Evolutionary conservation across 208 protist genomes (phyloP).

Genomic region (Acanthamoeba polyphaga): DNA sequence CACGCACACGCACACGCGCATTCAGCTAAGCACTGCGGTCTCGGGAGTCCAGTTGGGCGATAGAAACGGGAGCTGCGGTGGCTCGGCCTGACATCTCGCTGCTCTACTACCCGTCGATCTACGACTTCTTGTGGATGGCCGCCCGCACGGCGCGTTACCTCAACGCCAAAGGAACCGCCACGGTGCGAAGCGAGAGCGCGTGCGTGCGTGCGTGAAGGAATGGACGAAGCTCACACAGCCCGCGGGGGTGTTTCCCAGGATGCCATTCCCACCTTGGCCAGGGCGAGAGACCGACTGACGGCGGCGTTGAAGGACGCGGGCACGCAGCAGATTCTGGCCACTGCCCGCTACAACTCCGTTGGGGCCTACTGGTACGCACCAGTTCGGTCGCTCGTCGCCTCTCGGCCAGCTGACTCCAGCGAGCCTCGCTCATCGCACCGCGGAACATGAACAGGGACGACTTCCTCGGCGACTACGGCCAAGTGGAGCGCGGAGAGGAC

Average conservation of each 20-base stretch:
- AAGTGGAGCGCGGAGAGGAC: slow-evolving; percentile 17
- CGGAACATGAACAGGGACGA: slow-evolving; percentile 62
- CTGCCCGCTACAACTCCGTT: background rate
- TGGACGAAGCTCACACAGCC: background rate
- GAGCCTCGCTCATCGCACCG: background rate
- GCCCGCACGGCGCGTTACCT: slow-evolving; percentile 15
- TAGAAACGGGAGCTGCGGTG: background rate
- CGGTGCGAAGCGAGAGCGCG: background rate
- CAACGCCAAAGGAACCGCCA: background rate
- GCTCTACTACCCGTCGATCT: slow-evolving; percentile 42
- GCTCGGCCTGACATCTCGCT: slow-evolving; percentile 10
- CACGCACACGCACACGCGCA: no score
- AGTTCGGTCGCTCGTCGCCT: no score
- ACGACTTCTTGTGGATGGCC: slow-evolving; percentile 68
- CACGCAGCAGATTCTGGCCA: background rate
- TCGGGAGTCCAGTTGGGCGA: background rate
- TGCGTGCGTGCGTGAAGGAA: no score
- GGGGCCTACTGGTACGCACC: background rate
- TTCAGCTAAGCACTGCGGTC: no score
- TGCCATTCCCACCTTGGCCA: background rate
- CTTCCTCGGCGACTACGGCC: slow-evolving; percentile 30
- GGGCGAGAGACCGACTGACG: background rate
- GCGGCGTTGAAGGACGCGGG: background rate
- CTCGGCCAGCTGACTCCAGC: no score
- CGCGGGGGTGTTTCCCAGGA: background rate